Conservation (phyloP, 768 basidiomycete species). For the Hygrophorus russula region DNA sequence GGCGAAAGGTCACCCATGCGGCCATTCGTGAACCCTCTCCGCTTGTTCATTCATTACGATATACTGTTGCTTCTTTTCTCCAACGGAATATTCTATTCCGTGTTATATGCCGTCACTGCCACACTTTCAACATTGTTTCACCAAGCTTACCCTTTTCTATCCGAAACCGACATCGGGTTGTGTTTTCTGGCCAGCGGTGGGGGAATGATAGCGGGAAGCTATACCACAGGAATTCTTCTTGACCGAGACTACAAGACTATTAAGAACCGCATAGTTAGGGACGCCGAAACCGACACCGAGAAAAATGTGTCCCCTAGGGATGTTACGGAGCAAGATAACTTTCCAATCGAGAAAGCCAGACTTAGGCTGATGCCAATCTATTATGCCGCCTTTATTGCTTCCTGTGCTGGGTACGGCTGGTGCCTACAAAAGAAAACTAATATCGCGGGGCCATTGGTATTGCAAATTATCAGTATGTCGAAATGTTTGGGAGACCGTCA, state of each 20-base stretch:
- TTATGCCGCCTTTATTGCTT: slow-evolving; percentile 24
- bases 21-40: slow-evolving; percentile 43
- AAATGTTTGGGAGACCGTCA: neutral
- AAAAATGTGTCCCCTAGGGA: slow-evolving; percentile 4
- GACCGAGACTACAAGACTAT: slow-evolving; percentile 49
- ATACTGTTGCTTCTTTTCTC: slow-evolving; percentile 20
- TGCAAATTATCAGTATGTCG: slow-evolving; percentile 19
- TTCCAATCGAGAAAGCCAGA: slow-evolving; percentile 54
- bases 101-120: slow-evolving; percentile 51
- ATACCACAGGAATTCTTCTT: slow-evolving; percentile 48
- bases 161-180: slow-evolving; percentile 56
- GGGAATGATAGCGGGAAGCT: slow-evolving; percentile 54
- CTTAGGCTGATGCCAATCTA: slow-evolving; percentile 34
- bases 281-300: slow-evolving; percentile 17
- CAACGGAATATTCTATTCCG: slow-evolving; percentile 40
- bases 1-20: slow-evolving; percentile 22
- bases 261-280: slow-evolving; percentile 21
- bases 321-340: slow-evolving; percentile 20
- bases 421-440: slow-evolving; percentile 35
- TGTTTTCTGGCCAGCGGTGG: slow-evolving; percentile 71
- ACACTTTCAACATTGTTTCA: slow-evolving; percentile 53
- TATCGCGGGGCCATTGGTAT: slow-evolving; percentile 43
- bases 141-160: slow-evolving; percentile 44
- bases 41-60: slow-evolving; percentile 43
- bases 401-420: slow-evolving; percentile 51